Percentiles rank a stretch among this genome's conserved stretches.
These are phyloP conservation scores for Cyberlindnera misumaiensis DNA, from an alignment of 805 yeast species.

Conservation along the genomic window DNA sequence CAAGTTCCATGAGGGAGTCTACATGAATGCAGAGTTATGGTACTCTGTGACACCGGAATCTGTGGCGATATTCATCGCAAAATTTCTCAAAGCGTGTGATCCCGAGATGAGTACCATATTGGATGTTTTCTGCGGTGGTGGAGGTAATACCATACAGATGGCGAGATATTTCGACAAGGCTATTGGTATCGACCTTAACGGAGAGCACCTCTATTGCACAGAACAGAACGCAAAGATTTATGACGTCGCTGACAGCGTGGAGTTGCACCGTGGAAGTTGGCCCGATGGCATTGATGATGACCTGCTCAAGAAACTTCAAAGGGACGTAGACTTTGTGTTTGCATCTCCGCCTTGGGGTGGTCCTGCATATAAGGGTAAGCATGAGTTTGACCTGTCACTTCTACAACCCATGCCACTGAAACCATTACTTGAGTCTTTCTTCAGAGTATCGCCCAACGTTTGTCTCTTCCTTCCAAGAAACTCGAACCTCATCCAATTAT, in stretches of 20 bases:
- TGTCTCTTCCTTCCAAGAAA: slow-evolving; percentile 61
- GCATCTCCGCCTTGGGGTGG: slow-evolving; percentile 94
- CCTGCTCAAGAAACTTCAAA: slow-evolving; percentile 3
- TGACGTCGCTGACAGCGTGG: slow-evolving; percentile 45
- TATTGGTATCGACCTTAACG: slow-evolving; percentile 57
- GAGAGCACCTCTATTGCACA: slow-evolving; percentile 59
- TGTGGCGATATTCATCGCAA: slow-evolving; percentile 56
- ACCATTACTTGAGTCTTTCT: slow-evolving; percentile 36
- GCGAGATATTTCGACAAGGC: slow-evolving; percentile 50
- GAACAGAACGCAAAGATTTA: slow-evolving; percentile 61
- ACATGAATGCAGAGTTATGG: slow-evolving; percentile 71
- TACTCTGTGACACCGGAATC: slow-evolving; percentile 83
- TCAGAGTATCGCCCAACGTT: slow-evolving; percentile 38
- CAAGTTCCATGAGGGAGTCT: slow-evolving; percentile 59
- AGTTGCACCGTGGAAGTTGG: slow-evolving; percentile 44
- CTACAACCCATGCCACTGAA: slow-evolving; percentile 42
- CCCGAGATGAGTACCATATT: slow-evolving; percentile 42
- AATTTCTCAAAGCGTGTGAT: slow-evolving; percentile 42
- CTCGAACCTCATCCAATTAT: slow-evolving; percentile 45
- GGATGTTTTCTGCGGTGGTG: slow-evolving; percentile 84
- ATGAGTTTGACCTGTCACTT: slow-evolving; percentile 40
- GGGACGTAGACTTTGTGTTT: slow-evolving; percentile 46
- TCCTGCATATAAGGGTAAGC: slow-evolving; percentile 41
- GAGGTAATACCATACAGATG: slow-evolving; percentile 78
- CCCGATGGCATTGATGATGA: slow-evolving; percentile 17